Evolutionary conservation across 2,329 filamentous ascomycete genomes (phyloP), one percentile per base, ranked within the genome.

Genomic region (Trichoderma oligosporum): DNA sequence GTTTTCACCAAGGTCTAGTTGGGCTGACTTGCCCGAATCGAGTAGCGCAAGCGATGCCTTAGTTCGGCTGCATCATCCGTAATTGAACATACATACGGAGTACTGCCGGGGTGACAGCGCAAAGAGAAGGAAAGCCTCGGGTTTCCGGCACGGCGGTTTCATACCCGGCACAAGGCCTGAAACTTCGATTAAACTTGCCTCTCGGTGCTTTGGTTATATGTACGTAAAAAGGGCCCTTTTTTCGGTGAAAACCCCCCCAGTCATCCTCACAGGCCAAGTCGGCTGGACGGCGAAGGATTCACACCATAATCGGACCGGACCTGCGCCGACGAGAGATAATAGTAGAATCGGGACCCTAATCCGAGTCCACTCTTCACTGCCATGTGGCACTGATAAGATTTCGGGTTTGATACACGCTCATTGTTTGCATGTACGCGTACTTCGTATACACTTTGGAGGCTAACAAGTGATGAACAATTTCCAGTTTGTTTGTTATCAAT

Each of bases 301-400:
- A 29, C 51, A 54, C 41, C 39, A 36, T 31, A 55, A 55, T 55
- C 51, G 41, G 51, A 27, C 51, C 51, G 42, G 51, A 22, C 51
- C 27, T 41, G 48, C 27, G 33, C 27, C 36, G 25, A 41, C 48
- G 45, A 29, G 22, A 49, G 16, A 14, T 38, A 31, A 16, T 20
- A n/a, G 8, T 14, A 22, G 22, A 12, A 27, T 18, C n/a, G 24
- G 11, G 42, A 22, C 31, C 24, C 36, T 24, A 38, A 20, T 16
- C 16, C 31, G 12, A 38, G 31, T 9, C 48, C 48, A 20, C 31
- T 55, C 41, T 45, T 55, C n/a, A 22, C 41, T 18, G 31, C 51
- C 41, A 55, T 55, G 51, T 55, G 51, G 41, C 16, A 9, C 25
- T 20, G 16, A 39, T 55, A 31, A 41, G 18, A 45, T 45, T n/a